A percentile compares a stretch with the other conserved stretches of the same genome.
Evolutionary conservation across 2,329 filamentous ascomycete genomes (phyloP).

Genomic region (Polychaeton citri): DNA sequence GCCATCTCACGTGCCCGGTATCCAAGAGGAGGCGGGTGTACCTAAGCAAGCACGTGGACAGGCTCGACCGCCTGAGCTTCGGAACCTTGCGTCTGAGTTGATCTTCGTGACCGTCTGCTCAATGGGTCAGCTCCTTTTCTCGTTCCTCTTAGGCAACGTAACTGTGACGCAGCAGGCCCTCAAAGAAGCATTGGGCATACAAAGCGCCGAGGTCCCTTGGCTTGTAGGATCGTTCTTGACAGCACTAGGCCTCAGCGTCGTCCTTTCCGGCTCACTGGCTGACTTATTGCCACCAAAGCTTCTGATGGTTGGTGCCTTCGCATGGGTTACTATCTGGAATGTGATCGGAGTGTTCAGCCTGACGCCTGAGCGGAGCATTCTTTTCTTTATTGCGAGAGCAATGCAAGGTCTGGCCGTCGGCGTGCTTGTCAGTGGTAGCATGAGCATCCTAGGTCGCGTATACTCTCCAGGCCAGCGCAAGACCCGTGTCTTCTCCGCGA

Average conservation of each 20-base stretch:
- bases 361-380: conserved; percentile 20
- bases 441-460: conserved; percentile 25
- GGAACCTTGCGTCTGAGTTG: conserved; percentile 27
- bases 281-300: conserved; percentile 29
- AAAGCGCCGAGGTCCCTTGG: conserved; percentile 29
- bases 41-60: conserved; percentile 8
- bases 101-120: conserved; percentile 30
- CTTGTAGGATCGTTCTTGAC: conserved; percentile 29
- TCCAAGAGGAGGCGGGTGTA: not conserved
- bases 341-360: conserved; percentile 24
- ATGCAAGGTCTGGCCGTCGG: conserved; percentile 26
- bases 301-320: conserved; percentile 30
- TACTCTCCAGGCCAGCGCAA: conserved; percentile 26
- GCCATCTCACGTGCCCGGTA: not conserved
- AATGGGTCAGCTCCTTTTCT: conserved; percentile 30
- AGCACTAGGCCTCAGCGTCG: conserved; percentile 30
- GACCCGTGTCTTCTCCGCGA: conserved; percentile 23
- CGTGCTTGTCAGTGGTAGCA: conserved; percentile 22
- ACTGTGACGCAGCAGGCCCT: conserved; percentile 27
- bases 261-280: conserved; percentile 24
- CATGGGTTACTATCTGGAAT: conserved; percentile 31
- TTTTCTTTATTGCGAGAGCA: conserved; percentile 25
- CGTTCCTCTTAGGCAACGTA: conserved; percentile 29
- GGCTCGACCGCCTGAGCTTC: conserved; percentile 26
- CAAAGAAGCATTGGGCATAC: conserved; percentile 25